Base-by-base conservation (phyloP, 2,329 filamentous ascomycete species). In the Botryotinia globosa region DNA sequence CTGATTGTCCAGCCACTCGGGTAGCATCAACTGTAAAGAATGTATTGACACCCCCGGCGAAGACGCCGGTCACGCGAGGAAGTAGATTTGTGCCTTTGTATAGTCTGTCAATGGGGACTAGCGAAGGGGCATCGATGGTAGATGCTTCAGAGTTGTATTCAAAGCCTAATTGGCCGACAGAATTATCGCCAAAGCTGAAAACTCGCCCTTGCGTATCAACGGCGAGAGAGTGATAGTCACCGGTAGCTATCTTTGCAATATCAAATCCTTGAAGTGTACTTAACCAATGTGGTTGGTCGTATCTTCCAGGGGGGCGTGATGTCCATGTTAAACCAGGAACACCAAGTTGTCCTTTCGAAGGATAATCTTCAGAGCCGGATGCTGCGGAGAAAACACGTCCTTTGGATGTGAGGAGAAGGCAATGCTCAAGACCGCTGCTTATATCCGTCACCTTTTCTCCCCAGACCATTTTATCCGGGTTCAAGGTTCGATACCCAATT, bases 341-440 rank as follows among this genome's bases (percentile, higher is more conserved):
- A 64, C 96, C 96, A 67, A 98, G 87, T 82, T 99, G 94, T 9
- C 96, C 96, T 79, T 89, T 91, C 3, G 88, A 87, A 0, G 96
- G 96, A 80, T 92, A 98, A 69, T 90, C 86, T 72, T 92, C 88
- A 29, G 90, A 90, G 74, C 92, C 94, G 3, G 94, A 90, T 2
- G 93, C 95, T n/a, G 92, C 91, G 3, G 94, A 92, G 82, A 97
- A 98, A 48, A 98, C 87, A 58, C 95, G 92, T 0, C 96, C 96
- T 69, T 88, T 88, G 64, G 89, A 94, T 0, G 95, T 98, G 74
- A 98, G 86, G 67, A 99, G 86, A 0, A 98, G 86, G 45, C 91
- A 92, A 81, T 98, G 95, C 79, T 98, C 94, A 22, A 93, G 86
- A 2, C 96, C 96, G 75, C 91, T 90, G 73, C 89, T 88, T 73